These are phyloP conservation scores for Pythium inflatum DNA, from an alignment of 352 stramenopile genomes.

Conservation along the genomic window DNA sequence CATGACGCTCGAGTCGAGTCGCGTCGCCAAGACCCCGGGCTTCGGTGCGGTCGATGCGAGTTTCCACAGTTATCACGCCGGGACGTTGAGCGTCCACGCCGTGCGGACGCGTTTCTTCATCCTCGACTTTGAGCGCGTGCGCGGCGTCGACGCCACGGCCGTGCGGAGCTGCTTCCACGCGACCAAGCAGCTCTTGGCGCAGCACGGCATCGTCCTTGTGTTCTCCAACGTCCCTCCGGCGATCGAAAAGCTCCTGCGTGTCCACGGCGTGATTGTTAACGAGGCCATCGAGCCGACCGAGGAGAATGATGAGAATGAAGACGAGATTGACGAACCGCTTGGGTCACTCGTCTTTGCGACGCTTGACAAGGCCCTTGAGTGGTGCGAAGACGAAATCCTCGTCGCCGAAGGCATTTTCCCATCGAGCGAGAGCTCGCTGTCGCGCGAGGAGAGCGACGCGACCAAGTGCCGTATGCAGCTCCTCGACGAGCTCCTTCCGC, in stretches of 20 bases:
- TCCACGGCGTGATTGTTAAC: constrained; percentile 81
- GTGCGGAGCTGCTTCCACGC: constrained; percentile 88
- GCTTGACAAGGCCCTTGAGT: constrained; percentile 82
- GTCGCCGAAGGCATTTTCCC: constrained; percentile 70
- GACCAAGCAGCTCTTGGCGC: constrained; percentile 77
- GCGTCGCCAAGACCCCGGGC: constrained; percentile 12
- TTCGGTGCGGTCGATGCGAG: neutral
- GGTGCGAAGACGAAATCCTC: constrained; percentile 85
- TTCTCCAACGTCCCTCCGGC: constrained; percentile 74
- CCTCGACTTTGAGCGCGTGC: constrained; percentile 88
- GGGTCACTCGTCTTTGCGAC: constrained; percentile 84
- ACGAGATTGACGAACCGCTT: constrained; percentile 29
- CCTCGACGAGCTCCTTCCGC: constrained; percentile 68
- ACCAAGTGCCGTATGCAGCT: constrained; percentile 54
- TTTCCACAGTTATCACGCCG: constrained; percentile 15
- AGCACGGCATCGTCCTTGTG: constrained; percentile 78
- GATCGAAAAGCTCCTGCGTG: constrained; percentile 73
- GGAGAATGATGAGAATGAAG: constrained; percentile 32
- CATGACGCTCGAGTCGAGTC: constrained; percentile 63
- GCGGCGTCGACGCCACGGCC: constrained; percentile 88
- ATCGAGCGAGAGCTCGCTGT: constrained; percentile 57
- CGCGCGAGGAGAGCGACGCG: constrained; percentile 36
- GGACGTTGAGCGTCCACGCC: constrained; percentile 47
- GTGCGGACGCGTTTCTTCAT: constrained; percentile 87
- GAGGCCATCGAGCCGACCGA: too few species aligned